Evolutionary conservation across 1,139 yeast genomes (phyloP).

Genomic region (Sugiyamaella neomexicana): DNA sequence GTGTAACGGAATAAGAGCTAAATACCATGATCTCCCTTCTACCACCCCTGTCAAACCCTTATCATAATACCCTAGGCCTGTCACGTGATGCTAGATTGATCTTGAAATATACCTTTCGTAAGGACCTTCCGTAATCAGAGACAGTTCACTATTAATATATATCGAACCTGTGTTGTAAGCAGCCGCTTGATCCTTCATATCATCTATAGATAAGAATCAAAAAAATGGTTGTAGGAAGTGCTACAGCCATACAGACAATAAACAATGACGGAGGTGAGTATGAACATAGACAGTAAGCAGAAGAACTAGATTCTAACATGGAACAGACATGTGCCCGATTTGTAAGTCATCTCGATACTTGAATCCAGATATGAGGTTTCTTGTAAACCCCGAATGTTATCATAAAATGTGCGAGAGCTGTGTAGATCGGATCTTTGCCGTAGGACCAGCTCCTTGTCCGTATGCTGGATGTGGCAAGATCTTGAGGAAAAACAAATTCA

Average conservation of each 20-base stretch:
- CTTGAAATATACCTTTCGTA: no score
- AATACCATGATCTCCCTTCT: no score
- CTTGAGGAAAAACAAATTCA: constrained; percentile 82
- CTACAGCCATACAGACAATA: neutral
- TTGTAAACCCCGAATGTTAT: constrained; percentile 95
- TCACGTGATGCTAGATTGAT: no score
- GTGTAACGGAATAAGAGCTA: no score
- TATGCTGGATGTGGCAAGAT: constrained; percentile 89
- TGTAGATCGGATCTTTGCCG: constrained; percentile 87
- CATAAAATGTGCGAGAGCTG: constrained; percentile 97
- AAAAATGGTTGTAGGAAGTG: neutral
- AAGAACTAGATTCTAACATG: constrained; percentile 3
- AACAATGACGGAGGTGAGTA: constrained; percentile 13
- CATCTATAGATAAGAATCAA: no score
- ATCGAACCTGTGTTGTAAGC: no score
- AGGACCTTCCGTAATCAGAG: no score
- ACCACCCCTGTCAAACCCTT: no score
- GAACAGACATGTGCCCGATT: constrained; percentile 87
- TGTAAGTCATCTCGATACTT: constrained; percentile 94
- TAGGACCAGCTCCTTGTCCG: constrained; percentile 98
- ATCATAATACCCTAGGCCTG: no score
- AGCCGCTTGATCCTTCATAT: no score
- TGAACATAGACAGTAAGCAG: neutral
- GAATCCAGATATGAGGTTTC: constrained; percentile 88
- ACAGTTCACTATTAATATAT: no score